Base-by-base conservation (phyloP, 2,329 filamentous ascomycete species). In the Ceratocystis albifundus region DNA sequence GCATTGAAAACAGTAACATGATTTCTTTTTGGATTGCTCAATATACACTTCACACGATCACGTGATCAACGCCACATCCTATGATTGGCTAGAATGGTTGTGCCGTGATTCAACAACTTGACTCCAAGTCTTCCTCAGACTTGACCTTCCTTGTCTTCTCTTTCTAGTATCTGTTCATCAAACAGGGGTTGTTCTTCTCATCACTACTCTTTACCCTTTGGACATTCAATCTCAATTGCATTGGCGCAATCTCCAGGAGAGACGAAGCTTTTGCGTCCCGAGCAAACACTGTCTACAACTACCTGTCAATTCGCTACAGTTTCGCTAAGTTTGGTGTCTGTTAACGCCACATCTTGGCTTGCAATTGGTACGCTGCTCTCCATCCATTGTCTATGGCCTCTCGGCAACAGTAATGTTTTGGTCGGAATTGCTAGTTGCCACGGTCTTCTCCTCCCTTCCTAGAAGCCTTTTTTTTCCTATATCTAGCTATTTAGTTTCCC, bases 191-290 rank as follows among this genome's bases (percentile, higher is more conserved):
- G 53, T 62, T 45, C 22, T 61, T 61, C 59, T 28, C 62, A 55
- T 62, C 57, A 48, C 45, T 30, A 61, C 53, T 45, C 50, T 64
- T 55, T 53, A 30, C 41, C 6, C 44, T 17, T 28, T 32, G 28
- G 4, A 50, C 45, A 44, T 30, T 62, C 45, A 53, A 46, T 61
- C 64, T 66, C 55, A 61, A 66, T 46, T 53, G 64, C 64, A 66
- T 66, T 53, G 64, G 64, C 64, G 55, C 57, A 66, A 32, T 66
- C 64, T 65, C 53, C 64, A 44, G 64, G 64, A 65, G 64, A 61
- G 64, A 65, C 28, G 22, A 30, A 65, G 64, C 64, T 65, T 44
- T 59, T 59, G 64, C 64, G 64, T 53, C 53, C 22, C 41, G 48
- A 65, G 53, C 32, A 28, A 48, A 45, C 53, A 17, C 20, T 57